These are phyloP conservation scores for Lactarius indigo DNA, from an alignment of 768 basidiomycete genomes.

Conservation along the genomic window DNA sequence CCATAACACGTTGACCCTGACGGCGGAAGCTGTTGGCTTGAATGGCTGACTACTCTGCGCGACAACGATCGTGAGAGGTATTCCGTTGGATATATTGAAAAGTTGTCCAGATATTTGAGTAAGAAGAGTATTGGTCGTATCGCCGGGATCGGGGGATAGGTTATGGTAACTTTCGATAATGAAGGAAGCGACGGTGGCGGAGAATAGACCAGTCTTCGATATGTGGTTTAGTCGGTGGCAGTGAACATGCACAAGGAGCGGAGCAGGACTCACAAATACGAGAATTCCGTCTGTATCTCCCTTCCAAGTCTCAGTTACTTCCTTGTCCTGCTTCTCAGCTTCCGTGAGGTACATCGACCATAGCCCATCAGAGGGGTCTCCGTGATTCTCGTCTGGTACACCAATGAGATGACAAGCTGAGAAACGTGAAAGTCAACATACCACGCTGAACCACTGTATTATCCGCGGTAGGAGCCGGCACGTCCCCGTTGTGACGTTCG, in stretches of 20 bases:
- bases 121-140: background rate
- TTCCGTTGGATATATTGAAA: background rate
- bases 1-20: conserved; percentile 13
- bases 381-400: background rate
- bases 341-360: conserved; percentile 12
- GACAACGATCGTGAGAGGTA: background rate
- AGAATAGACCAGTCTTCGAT: conserved; percentile 20
- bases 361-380: background rate
- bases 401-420: background rate
- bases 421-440: background rate
- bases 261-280: conserved; percentile 6
- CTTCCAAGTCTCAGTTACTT: conserved; percentile 8
- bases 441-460: background rate
- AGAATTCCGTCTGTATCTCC: conserved; percentile 9
- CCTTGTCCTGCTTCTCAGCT: conserved; percentile 5
- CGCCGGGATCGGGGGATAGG: conserved; percentile 8
- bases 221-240: background rate
- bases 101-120: background rate
- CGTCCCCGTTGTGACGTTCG: too few relatives aligned
- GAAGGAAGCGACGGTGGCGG: conserved; percentile 19
- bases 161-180: conserved; percentile 19
- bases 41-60: background rate
- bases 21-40: background rate
- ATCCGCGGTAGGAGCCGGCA: too few relatives aligned
- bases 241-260: background rate